Conservation (phyloP, 139 green algal genomes). For the Eudorina sp. region DNA sequence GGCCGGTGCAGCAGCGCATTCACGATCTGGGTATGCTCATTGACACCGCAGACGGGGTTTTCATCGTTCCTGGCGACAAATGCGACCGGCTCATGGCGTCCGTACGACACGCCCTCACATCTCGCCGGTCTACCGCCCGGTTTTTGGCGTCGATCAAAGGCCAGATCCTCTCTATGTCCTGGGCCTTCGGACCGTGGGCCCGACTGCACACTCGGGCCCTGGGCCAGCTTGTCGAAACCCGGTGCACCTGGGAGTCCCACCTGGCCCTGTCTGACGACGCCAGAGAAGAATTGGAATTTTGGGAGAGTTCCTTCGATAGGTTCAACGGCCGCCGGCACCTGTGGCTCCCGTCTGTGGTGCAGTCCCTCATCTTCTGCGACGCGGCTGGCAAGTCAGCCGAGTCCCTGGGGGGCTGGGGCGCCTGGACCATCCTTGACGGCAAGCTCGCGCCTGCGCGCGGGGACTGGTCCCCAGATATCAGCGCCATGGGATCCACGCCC, state of each 20-base stretch:
- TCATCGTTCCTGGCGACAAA: not conserved
- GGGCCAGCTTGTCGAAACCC: not conserved
- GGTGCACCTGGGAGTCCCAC: not conserved
- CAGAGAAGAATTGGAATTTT: not conserved
- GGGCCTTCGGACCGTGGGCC: constrained; percentile 2
- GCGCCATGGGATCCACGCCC: not conserved
- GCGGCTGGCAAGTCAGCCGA: not conserved
- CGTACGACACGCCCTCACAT: too few species aligned
- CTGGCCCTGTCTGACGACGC: not conserved
- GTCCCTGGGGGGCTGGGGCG: not conserved
- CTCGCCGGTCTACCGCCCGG: too few species aligned
- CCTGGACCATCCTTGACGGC: not conserved
- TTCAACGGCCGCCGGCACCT: constrained; percentile 15
- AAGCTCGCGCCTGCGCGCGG: not conserved
- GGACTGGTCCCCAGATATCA: not conserved
- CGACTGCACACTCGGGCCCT: not conserved
- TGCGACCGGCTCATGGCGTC: not conserved
- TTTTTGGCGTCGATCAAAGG: not conserved
- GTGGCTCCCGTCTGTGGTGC: not conserved
- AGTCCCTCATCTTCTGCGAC: constrained; percentile 3
- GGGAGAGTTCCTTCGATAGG: not conserved
- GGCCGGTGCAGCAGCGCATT: not conserved
- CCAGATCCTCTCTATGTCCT: not conserved
- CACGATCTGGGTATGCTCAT: not conserved
- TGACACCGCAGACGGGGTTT: not conserved